Evolutionary conservation across 2,329 filamentous ascomycete genomes (phyloP).

Genomic region (Aspergillus ruber): DNA sequence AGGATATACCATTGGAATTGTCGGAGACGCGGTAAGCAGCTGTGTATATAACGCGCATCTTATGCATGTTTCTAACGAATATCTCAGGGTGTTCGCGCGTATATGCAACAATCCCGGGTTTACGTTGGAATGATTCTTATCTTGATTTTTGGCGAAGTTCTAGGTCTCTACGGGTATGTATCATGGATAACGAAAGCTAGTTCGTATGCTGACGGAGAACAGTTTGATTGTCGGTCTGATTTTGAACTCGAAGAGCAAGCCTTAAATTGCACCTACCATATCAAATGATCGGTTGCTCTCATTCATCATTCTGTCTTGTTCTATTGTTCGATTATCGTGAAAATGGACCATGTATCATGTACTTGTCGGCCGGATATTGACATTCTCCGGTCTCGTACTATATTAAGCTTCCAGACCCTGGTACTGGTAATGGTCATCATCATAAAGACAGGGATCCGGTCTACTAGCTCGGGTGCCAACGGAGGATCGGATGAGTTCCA

Average conservation of each 20-base stretch:
- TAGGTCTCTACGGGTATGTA: conserved; percentile 89
- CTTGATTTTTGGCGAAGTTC: conserved; percentile 94
- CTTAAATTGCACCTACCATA: conserved; percentile 43
- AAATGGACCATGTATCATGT: neutral
- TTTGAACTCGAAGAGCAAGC: conserved; percentile 72
- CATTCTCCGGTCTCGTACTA: no score
- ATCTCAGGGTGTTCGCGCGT: conserved; percentile 69
- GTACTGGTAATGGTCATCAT: no score
- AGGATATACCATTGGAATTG: conserved; percentile 92
- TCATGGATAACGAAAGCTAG: neutral
- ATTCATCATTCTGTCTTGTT: neutral
- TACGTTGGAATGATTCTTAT: conserved; percentile 99
- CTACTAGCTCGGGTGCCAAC: no score
- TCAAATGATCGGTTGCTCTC: neutral
- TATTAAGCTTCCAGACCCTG: no score
- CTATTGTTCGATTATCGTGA: neutral
- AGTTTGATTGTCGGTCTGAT: conserved; percentile 91
- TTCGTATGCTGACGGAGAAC: conserved; percentile 14
- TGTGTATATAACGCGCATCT: neutral
- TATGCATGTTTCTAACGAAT: conserved; percentile 14
- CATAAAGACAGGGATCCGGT: no score
- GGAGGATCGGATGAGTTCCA: no score
- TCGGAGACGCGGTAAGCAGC: conserved; percentile 70
- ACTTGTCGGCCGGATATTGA: no score
- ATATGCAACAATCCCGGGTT: conserved; percentile 92